Evolutionary conservation across 495 filamentous ascomycete genomes (phyloP), one percentile per base, ranked within the genome.

Genomic region (Corynascus novoguineensis): DNA sequence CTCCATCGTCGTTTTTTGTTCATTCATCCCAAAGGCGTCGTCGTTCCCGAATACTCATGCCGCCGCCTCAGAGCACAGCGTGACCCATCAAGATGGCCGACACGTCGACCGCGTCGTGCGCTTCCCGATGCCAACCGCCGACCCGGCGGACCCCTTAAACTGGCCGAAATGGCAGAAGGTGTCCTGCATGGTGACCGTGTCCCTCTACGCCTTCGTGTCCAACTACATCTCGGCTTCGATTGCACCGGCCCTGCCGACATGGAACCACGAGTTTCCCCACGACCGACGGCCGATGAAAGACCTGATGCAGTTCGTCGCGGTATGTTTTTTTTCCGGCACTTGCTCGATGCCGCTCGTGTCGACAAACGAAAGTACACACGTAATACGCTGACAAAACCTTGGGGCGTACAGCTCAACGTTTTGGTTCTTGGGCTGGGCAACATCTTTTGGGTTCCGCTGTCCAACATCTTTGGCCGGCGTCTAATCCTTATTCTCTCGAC

Each of bases 401-500:
- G 27, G 29, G 2, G 21, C 5, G 12, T 2, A 19, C 32, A 69
- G 65, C 50, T 63, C 32, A 71, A 71, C 41, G 57, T 69, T 0
- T 55, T 71, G 0, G 10, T 64, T 1, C 24, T 69, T 3, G 68
- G 67, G 1, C 35, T 69, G 5, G 60, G 66, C 0, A 71, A 71
- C 37, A 60, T 67, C 46, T 71, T 81, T 53, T 81, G 79, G 75
- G 75, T 77, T n/a, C 81, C 81, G 0, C 50, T 84, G n/a, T 78
- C 81, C 6, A 80, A 81, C 52, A 69, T 79, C 10, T 83, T 69
- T 53, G 81, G 81, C 4, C 73, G 79, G n/a, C 75, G 81, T 3
- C 78, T 76, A 5, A 71, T 81, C 31, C 75, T 81, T 31, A 66
- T 83, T 8, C 34, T 81, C 6, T 81, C 79, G 6, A 63, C 75